A percentile compares a stretch with the other conserved stretches of the same genome.
Conservation (phyloP, 495 filamentous ascomycete species). For the Penicillium ochrochloron region DNA sequence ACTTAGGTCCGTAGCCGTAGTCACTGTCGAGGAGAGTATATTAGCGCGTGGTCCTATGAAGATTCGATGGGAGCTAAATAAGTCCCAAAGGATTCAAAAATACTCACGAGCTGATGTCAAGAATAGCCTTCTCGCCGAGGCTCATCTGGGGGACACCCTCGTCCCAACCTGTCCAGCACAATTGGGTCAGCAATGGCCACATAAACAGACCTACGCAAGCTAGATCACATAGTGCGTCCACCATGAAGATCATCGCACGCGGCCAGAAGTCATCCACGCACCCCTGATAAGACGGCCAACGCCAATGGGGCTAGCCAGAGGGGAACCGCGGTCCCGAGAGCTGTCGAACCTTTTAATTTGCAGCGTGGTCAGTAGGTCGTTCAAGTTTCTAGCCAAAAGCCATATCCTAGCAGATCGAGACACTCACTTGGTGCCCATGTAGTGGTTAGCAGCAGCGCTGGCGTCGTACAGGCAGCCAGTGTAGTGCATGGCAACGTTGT, state of each 20-base stretch:
- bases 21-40: slow-evolving; percentile 55
- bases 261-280: slow-evolving; percentile 35
- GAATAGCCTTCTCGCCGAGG: slow-evolving; percentile 76
- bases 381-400: not conserved
- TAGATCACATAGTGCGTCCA: not conserved
- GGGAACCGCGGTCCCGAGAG: slow-evolving; percentile 59
- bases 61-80: not conserved
- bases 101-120: slow-evolving; percentile 76
- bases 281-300: slow-evolving; percentile 79
- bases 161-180: slow-evolving; percentile 72
- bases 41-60: slow-evolving; percentile 25
- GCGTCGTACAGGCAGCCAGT: slow-evolving; percentile 78
- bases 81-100: not conserved
- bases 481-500: slow-evolving; percentile 80
- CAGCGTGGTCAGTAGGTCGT: not conserved
- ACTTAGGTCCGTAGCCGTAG: slow-evolving; percentile 78
- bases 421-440: slow-evolving; percentile 58
- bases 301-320: slow-evolving; percentile 72
- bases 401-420: not conserved
- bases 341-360: slow-evolving; percentile 71
- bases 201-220: not conserved
- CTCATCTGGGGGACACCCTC: slow-evolving; percentile 81
- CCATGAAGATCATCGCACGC: not conserved
- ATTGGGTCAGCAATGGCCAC: not conserved
- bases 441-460: slow-evolving; percentile 46